A percentile compares a stretch with the other conserved stretches of the same genome.
Evolutionary conservation across 768 basidiomycete species (phyloP).

Genomic region (Trametes maxima): DNA sequence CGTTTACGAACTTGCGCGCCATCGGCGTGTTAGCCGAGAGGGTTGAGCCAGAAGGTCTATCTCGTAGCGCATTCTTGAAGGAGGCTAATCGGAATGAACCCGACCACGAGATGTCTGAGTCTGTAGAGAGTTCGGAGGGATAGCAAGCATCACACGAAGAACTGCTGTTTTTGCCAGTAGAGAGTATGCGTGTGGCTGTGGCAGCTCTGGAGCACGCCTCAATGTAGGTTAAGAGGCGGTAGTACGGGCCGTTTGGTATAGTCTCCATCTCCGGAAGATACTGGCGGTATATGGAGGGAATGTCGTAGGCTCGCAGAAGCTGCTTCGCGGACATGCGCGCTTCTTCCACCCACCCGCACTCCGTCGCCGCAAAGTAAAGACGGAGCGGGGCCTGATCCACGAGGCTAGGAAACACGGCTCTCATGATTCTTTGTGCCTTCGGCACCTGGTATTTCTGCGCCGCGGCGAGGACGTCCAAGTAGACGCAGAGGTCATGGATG

Average conservation of each 20-base stretch:
- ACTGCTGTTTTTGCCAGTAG: no score
- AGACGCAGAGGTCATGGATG: slow-evolving; percentile 9
- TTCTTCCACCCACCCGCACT: neutral
- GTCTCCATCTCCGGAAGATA: neutral
- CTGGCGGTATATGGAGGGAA: neutral
- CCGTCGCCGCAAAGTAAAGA: slow-evolving; percentile 30
- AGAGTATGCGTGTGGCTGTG: neutral
- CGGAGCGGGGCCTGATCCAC: neutral
- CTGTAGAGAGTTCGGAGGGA: no score
- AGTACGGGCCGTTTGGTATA: neutral
- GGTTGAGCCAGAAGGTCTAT: no score
- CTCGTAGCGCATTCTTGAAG: no score
- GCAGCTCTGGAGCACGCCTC: neutral
- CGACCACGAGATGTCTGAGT: no score
- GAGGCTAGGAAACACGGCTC: neutral
- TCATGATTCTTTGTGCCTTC: neutral
- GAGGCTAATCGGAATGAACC: no score
- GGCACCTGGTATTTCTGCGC: slow-evolving; percentile 1
- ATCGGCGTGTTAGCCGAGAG: no score
- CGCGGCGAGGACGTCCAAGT: slow-evolving; percentile 7
- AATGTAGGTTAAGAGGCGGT: neutral
- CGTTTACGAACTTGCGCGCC: no score
- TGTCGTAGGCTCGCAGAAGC: neutral
- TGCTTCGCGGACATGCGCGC: neutral
- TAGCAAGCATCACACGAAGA: no score